A percentile compares a stretch with the other conserved stretches of the same genome.
Evolutionary conservation across 768 basidiomycete genomes (phyloP).

Genomic region (Macrolepiota albuminosa): DNA sequence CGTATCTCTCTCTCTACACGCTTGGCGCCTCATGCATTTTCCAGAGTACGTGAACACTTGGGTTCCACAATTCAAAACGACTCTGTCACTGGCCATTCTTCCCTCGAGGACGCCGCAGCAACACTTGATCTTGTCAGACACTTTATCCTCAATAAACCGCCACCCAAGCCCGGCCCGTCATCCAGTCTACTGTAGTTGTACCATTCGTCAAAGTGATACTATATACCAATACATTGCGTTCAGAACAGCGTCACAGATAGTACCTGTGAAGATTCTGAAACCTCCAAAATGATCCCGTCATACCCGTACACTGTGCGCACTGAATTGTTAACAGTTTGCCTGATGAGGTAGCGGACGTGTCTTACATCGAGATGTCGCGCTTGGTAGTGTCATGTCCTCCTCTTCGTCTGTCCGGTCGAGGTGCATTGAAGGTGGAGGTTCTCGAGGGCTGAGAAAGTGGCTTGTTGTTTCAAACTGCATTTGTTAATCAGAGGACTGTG

Average conservation of each 20-base stretch:
- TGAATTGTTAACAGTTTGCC: conserved; percentile 3
- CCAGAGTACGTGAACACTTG: conserved; percentile 80
- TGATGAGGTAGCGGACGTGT: conserved; percentile 1
- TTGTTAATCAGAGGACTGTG: background rate
- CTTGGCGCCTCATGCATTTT: conserved; percentile 3
- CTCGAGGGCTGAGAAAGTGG: conserved; percentile 71
- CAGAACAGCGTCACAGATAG: conserved; percentile 68
- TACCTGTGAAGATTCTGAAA: conserved; percentile 74
- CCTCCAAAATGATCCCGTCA: conserved; percentile 78
- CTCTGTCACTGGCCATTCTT: conserved; percentile 79
- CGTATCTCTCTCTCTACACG: conserved; percentile 9
- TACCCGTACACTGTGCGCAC: conserved; percentile 61
- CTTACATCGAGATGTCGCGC: conserved; percentile 63
- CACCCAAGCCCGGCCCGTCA: conserved; percentile 17
- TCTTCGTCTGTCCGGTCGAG: conserved; percentile 78
- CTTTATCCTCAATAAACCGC: conserved; percentile 64
- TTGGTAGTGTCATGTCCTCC: conserved; percentile 62
- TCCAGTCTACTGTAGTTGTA: background rate
- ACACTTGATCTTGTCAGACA: conserved; percentile 87
- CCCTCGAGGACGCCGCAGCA: conserved; percentile 83
- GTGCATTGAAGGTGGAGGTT: conserved; percentile 74
- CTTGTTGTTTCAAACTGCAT: conserved; percentile 71
- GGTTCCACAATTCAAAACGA: conserved; percentile 80
- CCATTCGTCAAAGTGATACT: background rate
- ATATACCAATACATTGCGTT: background rate